Evolutionary conservation across 768 basidiomycete genomes (phyloP).

Genomic region (Leccinum ochraceum): DNA sequence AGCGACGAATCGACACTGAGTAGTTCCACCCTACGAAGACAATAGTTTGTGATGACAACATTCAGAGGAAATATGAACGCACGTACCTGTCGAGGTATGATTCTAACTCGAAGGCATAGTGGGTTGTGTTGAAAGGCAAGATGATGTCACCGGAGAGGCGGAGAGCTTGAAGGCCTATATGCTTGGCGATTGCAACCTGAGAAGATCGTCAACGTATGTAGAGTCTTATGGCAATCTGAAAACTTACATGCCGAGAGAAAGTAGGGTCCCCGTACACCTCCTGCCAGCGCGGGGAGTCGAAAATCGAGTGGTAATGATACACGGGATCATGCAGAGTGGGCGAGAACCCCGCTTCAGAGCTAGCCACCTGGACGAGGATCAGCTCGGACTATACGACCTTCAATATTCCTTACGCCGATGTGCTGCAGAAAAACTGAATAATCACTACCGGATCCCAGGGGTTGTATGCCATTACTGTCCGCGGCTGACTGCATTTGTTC

Average conservation of each 20-base stretch:
- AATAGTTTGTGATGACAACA: neutral
- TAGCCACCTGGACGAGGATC: slow-evolving; percentile 31
- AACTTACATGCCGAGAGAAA: slow-evolving; percentile 68
- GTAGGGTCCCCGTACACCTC: slow-evolving; percentile 74
- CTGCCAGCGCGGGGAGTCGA: slow-evolving; percentile 73
- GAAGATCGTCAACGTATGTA: neutral
- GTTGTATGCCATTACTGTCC: slow-evolving; percentile 14
- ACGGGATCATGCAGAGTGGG: slow-evolving; percentile 51
- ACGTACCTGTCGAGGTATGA: slow-evolving; percentile 61
- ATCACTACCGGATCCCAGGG: slow-evolving; percentile 88
- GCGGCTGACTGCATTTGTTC: too few relatives aligned
- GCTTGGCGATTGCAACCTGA: slow-evolving; percentile 66
- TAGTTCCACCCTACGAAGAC: slow-evolving; percentile 30
- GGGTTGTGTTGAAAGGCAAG: slow-evolving; percentile 74
- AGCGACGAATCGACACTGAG: slow-evolving; percentile 32
- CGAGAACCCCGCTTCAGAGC: slow-evolving; percentile 34
- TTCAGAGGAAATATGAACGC: neutral
- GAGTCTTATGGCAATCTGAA: too few relatives aligned
- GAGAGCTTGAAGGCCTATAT: slow-evolving; percentile 62
- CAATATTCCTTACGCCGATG: slow-evolving; percentile 46
- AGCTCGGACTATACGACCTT: too few relatives aligned
- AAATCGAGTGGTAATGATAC: slow-evolving; percentile 79
- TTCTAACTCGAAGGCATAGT: slow-evolving; percentile 66
- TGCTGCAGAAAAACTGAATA: slow-evolving; percentile 90
- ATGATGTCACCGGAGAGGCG: slow-evolving; percentile 63